These are phyloP conservation scores for Tilletia horrida DNA, from an alignment of 1,284 basidiomycete species.

Conservation along the genomic window DNA sequence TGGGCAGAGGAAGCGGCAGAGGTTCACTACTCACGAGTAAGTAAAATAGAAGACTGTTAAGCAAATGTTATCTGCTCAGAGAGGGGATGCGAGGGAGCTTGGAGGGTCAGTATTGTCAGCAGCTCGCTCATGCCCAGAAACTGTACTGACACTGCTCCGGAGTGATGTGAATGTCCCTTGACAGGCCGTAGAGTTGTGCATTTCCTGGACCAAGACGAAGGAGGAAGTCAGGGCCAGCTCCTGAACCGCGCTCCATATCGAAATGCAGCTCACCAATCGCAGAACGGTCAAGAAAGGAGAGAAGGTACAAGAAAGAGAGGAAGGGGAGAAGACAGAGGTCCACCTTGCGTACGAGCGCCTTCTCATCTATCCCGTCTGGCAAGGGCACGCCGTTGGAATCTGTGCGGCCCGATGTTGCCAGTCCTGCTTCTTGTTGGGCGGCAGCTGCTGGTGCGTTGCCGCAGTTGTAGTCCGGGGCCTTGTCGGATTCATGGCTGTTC, in stretches of 20 bases:
- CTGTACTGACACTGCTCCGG: slow-evolving; percentile 20
- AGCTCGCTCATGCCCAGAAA: not conserved
- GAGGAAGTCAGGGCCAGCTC: not conserved
- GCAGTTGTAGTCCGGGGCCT: too few species aligned
- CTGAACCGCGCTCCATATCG: not conserved
- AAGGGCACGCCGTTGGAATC: slow-evolving; percentile 12
- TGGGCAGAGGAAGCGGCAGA: not conserved
- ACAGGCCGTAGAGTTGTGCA: slow-evolving; percentile 34
- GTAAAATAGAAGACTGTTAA: slow-evolving; percentile 41
- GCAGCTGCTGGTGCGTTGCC: too few species aligned
- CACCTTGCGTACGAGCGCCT: slow-evolving; percentile 47
- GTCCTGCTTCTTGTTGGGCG: too few species aligned
- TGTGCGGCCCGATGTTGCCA: too few species aligned
- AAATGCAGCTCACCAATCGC: slow-evolving; percentile 56
- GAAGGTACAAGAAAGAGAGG: slow-evolving; percentile 40
- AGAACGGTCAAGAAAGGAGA: slow-evolving; percentile 58
- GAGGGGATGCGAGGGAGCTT: not conserved
- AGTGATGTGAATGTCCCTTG: slow-evolving; percentile 27
- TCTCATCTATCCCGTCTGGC: slow-evolving; percentile 40
- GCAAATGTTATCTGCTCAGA: slow-evolving; percentile 24
- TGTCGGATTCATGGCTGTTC: not conserved
- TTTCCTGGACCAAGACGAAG: slow-evolving; percentile 27
- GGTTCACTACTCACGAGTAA: slow-evolving; percentile 24
- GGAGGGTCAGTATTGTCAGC: not conserved
- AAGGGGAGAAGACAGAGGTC: slow-evolving; percentile 46